Evolutionary conservation across 306 rosid genomes (phyloP), one percentile per base, ranked within the genome.

Genomic region (Gleditsia sinensis): DNA sequence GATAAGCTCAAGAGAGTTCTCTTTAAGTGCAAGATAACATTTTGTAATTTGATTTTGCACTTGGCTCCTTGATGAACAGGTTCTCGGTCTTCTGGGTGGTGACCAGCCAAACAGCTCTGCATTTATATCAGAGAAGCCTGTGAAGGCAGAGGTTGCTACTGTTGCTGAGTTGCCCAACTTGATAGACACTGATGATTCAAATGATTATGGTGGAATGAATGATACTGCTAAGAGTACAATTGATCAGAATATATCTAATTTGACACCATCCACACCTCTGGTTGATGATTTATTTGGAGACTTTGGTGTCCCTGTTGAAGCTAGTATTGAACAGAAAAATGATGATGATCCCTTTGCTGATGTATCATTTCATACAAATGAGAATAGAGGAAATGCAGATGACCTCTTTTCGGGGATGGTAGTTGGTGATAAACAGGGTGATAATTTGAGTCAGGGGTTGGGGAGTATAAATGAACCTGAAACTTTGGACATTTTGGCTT

Each of bases 291-390:
- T 95, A 81, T 88, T 95, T 83, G 98, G 98, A 57, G 98, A 82
- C 79, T 81, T 79, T 83, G 51, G 81, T 20, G 78, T 68, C 69
- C 80, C 86, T 59, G 75, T 59, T 40, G 72, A 56, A 53, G 75
- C 84, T 80, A 71, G 81, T 57, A 78, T 71, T 50, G 92, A 87
- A 67, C 80, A 43, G 17, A 87, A 83, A 75, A 88, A 72, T 58
- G 92, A 87, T 6, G 97, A 90, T 21, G 99, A 94, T 69, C 99
- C 98, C 61, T 95, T 95, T 45, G 92, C 93, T 13, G 99, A 90
- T 87, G 98, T 95, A n/a, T 86, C 89, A 5, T 95, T 95, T 74
- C 98, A 88, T 71, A 53, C 88, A 55, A 74, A 66, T 45, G 97
- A 86, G 49, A 79, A 75, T 59, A 87, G 75, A 80, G 96, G 82